phyloP scores from a whole-genome alignment of 2,329 filamentous ascomycete genomes.

The Talaromyces sp. region DNA sequence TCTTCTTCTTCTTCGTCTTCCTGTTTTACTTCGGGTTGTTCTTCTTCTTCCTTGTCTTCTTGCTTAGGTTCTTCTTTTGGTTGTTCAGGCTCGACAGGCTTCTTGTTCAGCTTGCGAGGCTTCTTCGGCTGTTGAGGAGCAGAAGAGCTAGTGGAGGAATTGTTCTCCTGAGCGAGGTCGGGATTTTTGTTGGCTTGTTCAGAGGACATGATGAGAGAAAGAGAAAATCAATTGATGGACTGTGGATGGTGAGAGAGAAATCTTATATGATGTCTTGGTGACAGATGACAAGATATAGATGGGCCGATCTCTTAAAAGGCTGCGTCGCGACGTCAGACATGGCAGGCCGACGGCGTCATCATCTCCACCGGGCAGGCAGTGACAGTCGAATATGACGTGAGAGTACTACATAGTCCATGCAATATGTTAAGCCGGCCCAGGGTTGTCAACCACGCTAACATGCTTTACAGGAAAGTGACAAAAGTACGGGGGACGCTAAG shows the following conservation, averaged over 20 bases:
- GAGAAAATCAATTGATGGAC: background rate
- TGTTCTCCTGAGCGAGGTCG: slow-evolving; percentile 13
- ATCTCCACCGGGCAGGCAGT: slow-evolving; percentile 1
- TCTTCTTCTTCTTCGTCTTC: slow-evolving; percentile 29
- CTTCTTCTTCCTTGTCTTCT: slow-evolving; percentile 5
- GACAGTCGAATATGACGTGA: background rate
- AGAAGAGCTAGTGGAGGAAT: slow-evolving; percentile 8
- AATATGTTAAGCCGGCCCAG: too few relatives aligned
- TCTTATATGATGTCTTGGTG: slow-evolving; percentile 11
- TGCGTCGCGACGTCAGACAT: slow-evolving; percentile 8
- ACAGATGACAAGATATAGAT: slow-evolving; percentile 7
- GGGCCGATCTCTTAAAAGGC: slow-evolving; percentile 1
- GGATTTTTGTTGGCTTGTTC: slow-evolving; percentile 13
- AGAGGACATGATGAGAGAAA: slow-evolving; percentile 15
- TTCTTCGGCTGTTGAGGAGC: slow-evolving; percentile 24
- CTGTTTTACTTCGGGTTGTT: background rate
- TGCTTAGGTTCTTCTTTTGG: background rate
- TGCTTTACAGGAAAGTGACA: too few relatives aligned
- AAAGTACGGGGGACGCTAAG: background rate
- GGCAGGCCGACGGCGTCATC: background rate
- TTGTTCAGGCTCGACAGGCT: slow-evolving; percentile 21
- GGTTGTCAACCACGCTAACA: too few relatives aligned
- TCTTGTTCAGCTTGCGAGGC: slow-evolving; percentile 32
- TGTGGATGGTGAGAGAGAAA: slow-evolving; percentile 3
- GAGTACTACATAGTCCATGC: too few relatives aligned